A percentile compares a stretch with the other conserved stretches of the same genome.
phyloP scores from a whole-genome alignment of 2,329 filamentous ascomycete genomes.

The Lasiodiplodia citricola region DNA sequence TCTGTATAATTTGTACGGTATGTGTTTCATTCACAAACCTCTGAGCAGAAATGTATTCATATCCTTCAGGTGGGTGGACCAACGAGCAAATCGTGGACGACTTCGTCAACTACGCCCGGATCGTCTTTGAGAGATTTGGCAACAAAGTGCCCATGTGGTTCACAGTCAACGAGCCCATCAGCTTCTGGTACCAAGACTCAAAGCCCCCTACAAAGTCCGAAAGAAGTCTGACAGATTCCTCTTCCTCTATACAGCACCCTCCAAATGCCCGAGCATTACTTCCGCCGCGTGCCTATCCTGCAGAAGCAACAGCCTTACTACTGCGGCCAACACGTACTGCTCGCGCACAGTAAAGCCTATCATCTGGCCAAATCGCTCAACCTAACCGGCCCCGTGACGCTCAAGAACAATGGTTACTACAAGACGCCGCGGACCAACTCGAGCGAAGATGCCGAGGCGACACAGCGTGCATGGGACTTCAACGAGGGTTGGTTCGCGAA shows the following conservation, averaged over 20 bases:
- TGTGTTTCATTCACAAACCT: background rate
- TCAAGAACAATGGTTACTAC: conserved; percentile 47
- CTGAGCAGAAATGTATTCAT: background rate
- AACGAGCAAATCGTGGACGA: conserved; percentile 38
- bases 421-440: conserved; percentile 45
- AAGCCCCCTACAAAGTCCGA: background rate
- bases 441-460: conserved; percentile 39
- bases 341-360: conserved; percentile 45
- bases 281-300: conserved; percentile 43
- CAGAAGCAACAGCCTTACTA: conserved; percentile 38
- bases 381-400: conserved; percentile 40
- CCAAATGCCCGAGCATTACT: conserved; percentile 36
- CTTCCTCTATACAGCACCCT: background rate
- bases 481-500: conserved; percentile 49
- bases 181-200: conserved; percentile 33
- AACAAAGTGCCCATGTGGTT: conserved; percentile 48
- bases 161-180: conserved; percentile 50
- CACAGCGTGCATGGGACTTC: conserved; percentile 45
- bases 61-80: conserved; percentile 39
- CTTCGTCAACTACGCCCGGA: conserved; percentile 48
- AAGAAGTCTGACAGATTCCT: background rate
- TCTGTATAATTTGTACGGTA: conserved; percentile 44
- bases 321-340: conserved; percentile 46
- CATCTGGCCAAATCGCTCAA: conserved; percentile 52
- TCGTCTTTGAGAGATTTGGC: conserved; percentile 47